phyloP scores from a whole-genome alignment of 106 monocot species.

The Phalaenopsis equestris region DNA sequence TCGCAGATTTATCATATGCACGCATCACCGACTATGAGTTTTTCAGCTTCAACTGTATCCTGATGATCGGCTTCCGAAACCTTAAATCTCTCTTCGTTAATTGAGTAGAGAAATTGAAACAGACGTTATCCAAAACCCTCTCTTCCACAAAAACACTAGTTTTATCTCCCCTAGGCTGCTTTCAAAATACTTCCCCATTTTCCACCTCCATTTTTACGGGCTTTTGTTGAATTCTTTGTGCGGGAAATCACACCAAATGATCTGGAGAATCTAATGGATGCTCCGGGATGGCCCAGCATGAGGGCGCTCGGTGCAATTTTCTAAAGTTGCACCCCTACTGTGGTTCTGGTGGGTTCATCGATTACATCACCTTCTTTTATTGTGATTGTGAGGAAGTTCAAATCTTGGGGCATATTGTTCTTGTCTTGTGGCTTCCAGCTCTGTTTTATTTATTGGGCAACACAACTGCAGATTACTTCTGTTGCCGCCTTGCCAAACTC shows the following conservation, averaged over 20 bases:
- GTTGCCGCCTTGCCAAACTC: conserved; percentile 75
- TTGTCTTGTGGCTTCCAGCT: conserved; percentile 48
- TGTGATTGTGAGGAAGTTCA: conserved; percentile 44
- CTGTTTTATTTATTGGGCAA: conserved; percentile 85
- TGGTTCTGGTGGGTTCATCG: conserved; percentile 58
- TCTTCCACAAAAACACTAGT: conserved; percentile 14
- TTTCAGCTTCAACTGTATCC: too few species aligned
- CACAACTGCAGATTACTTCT: conserved; percentile 95
- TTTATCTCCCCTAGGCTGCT: background rate
- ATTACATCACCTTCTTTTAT: conserved; percentile 80
- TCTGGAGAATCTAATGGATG: conserved; percentile 25
- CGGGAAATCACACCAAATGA: conserved; percentile 3
- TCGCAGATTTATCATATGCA: too few species aligned
- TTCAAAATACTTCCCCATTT: background rate
- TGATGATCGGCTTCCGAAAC: too few species aligned
- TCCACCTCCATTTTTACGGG: conserved; percentile 28
- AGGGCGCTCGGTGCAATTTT: conserved; percentile 61
- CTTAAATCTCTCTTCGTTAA: too few species aligned
- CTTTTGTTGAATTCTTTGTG: conserved; percentile 16
- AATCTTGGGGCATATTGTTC: conserved; percentile 43
- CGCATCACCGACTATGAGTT: too few species aligned
- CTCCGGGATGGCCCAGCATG: conserved; percentile 33
- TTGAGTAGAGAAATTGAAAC: too few species aligned
- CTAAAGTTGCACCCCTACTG: conserved; percentile 46
- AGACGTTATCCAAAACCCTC: conserved; percentile 16